Evolutionary conservation across 352 stramenopile genomes (phyloP).

Genomic region (Paralagenidium karlingii): DNA sequence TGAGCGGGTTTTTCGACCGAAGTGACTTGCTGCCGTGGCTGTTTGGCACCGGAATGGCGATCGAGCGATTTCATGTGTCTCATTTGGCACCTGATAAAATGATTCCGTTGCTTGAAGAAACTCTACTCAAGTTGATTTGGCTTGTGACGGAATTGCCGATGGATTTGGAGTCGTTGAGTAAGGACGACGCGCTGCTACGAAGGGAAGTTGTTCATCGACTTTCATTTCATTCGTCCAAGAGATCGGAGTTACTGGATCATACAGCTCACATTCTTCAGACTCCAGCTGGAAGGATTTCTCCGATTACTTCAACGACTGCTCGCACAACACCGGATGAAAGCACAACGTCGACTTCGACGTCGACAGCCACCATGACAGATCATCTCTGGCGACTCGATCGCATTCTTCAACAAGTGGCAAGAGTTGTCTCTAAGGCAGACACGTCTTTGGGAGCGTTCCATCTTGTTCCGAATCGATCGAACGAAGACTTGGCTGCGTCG

Average conservation of each 20-base stretch:
- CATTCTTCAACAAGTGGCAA: too few relatives aligned
- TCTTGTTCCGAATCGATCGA: background rate
- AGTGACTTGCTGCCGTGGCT: conserved; percentile 72
- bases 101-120: conserved; percentile 53
- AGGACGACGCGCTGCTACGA: conserved; percentile 48
- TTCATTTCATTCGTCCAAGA: conserved; percentile 45
- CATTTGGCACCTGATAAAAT: conserved; percentile 36
- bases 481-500: too few relatives aligned
- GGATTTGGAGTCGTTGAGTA: conserved; percentile 41
- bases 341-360: too few relatives aligned
- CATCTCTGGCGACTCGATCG: too few relatives aligned
- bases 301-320: too few relatives aligned
- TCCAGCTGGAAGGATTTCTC: too few relatives aligned
- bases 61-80: conserved; percentile 3
- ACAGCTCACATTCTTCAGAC: conserved; percentile 68
- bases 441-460: conserved; percentile 1
- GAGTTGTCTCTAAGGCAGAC: background rate
- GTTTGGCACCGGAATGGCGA: conserved; percentile 9
- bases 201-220: conserved; percentile 83
- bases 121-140: conserved; percentile 75
- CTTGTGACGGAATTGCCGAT: conserved; percentile 76
- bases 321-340: too few relatives aligned
- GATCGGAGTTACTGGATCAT: conserved; percentile 70
- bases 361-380: too few relatives aligned
- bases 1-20: conserved; percentile 71